Evolutionary conservation across 176 grass and related monocot genomes (phyloP).

Genomic region (Areca catechu): DNA sequence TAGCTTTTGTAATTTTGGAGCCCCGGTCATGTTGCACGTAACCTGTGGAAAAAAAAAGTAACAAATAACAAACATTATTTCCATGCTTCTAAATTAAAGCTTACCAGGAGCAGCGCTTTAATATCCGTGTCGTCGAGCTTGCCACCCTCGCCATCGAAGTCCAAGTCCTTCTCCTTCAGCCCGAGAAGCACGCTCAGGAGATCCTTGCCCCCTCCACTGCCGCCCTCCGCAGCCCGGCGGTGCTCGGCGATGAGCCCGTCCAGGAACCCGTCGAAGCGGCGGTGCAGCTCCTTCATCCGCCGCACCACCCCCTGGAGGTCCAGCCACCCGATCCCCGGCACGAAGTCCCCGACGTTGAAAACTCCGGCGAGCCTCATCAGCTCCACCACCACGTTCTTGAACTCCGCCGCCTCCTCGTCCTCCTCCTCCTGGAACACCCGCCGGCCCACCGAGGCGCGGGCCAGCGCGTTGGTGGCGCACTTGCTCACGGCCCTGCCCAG

Average conservation of each 20-base stretch:
- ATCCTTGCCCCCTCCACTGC: constrained; percentile 26
- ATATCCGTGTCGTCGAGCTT: constrained; percentile 36
- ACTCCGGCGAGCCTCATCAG: constrained; percentile 14
- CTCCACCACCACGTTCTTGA: constrained; percentile 19
- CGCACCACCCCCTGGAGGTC: constrained; percentile 9
- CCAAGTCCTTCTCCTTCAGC: constrained; percentile 14
- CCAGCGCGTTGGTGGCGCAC: constrained; percentile 54
- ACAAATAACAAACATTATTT: background rate
- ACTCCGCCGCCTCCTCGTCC: background rate
- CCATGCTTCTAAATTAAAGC: background rate
- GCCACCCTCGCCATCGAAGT: constrained; percentile 14
- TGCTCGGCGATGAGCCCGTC: constrained; percentile 37
- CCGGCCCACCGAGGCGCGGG: constrained; percentile 40
- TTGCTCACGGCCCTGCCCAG: constrained; percentile 36
- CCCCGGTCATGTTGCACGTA: too few species aligned
- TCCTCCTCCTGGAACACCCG: constrained; percentile 27
- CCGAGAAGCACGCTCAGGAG: constrained; percentile 24
- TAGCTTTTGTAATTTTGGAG: background rate
- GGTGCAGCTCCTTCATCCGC: constrained; percentile 11
- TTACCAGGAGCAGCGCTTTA: constrained; percentile 63
- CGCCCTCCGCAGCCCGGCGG: background rate
- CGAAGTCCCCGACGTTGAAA: constrained; percentile 18
- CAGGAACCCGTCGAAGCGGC: constrained; percentile 44
- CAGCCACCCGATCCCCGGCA: constrained; percentile 11
- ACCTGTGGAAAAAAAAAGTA: background rate